Conservation (phyloP, 2,329 filamentous ascomycete genomes). For the Davidsoniella neocaledoniae region DNA sequence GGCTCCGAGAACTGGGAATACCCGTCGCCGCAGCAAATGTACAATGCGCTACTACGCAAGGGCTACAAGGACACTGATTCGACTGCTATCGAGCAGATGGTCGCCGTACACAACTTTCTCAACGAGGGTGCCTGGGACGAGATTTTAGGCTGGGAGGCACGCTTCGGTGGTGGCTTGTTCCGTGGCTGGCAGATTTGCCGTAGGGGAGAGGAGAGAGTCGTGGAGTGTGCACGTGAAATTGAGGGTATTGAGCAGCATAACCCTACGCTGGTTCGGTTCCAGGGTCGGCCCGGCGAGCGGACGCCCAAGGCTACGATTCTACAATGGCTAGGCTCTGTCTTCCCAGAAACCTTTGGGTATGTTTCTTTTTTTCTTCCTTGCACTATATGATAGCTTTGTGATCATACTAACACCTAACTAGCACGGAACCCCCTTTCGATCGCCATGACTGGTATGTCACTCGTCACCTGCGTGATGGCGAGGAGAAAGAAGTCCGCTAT, state of each 20-base stretch:
- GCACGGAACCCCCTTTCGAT: conserved; percentile 78
- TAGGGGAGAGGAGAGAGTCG: conserved; percentile 50
- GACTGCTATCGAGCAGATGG: conserved; percentile 91
- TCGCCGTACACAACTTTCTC: conserved; percentile 91
- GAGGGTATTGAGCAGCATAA: conserved; percentile 30
- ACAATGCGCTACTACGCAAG: conserved; percentile 92
- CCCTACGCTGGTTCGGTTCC: conserved; percentile 70
- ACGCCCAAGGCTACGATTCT: conserved; percentile 84
- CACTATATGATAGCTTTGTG: neutral
- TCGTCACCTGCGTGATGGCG: conserved; percentile 44
- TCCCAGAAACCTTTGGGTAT: conserved; percentile 63
- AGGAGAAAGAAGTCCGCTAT: conserved; percentile 68
- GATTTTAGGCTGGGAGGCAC: conserved; percentile 82
- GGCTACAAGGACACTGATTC: conserved; percentile 89
- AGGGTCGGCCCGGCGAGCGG: conserved; percentile 73
- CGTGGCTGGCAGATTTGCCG: conserved; percentile 59
- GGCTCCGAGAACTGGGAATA: conserved; percentile 84
- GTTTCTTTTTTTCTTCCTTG: conserved; percentile 18
- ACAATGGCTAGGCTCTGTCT: conserved; percentile 61
- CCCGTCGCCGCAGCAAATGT: conserved; percentile 97
- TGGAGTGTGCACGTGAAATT: conserved; percentile 14
- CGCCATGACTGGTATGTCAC: conserved; percentile 94
- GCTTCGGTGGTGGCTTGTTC: conserved; percentile 58
- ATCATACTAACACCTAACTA: conserved; percentile 21
- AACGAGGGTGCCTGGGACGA: conserved; percentile 97